A percentile compares a stretch with the other conserved stretches of the same genome.
Evolutionary conservation across 2,329 filamentous ascomycete species (phyloP).

Genomic region (Aspergillus pseudoterreus): DNA sequence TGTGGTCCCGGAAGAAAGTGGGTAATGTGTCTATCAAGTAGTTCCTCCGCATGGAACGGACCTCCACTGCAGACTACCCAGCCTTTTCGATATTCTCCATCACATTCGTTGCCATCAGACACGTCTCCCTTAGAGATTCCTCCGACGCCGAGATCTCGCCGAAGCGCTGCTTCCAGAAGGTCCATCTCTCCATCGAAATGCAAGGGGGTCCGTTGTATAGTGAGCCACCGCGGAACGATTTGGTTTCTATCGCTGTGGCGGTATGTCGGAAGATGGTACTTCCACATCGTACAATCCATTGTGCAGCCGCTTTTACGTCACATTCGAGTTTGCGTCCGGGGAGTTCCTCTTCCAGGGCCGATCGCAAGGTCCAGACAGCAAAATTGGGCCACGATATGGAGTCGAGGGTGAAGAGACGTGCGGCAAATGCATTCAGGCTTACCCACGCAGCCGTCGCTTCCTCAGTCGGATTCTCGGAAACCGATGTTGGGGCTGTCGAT

Average conservation of each 20-base stretch:
- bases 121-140: neutral
- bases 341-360: conserved; percentile 6
- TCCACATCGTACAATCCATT: conserved; percentile 10
- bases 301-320: conserved; percentile 2
- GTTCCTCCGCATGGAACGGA: neutral
- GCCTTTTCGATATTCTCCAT: conserved; percentile 3
- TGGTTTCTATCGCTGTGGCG: neutral
- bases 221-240: conserved; percentile 1
- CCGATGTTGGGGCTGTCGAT: neutral
- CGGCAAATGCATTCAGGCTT: conserved; percentile 10
- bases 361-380: conserved; percentile 10
- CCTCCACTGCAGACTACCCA: neutral
- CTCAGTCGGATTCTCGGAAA: neutral
- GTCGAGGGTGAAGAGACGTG: conserved; percentile 6
- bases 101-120: neutral
- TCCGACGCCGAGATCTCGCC: neutral
- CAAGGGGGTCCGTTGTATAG: conserved; percentile 7
- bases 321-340: neutral
- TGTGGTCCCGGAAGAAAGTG: too few relatives aligned
- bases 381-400: conserved; percentile 1
- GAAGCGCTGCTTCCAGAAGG: conserved; percentile 12
- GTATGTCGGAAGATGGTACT: neutral
- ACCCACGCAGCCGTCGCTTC: conserved; percentile 4
- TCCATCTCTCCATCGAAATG: conserved; percentile 9
- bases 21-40: too few relatives aligned